Percentiles rank a stretch among this genome's conserved stretches.
phyloP scores from a whole-genome alignment of 75 land plant genomes.

The Cunninghamia lanceolata region DNA sequence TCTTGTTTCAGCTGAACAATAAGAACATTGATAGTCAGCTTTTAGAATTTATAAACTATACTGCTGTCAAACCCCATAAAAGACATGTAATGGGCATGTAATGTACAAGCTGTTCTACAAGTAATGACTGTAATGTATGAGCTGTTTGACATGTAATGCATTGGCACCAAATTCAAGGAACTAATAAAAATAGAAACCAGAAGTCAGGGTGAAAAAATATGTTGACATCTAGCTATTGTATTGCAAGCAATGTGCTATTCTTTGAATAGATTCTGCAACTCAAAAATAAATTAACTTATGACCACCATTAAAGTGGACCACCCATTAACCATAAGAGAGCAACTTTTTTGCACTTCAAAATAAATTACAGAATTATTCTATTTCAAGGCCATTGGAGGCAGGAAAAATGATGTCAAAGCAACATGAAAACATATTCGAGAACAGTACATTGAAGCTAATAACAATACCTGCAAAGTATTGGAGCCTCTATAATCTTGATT shows the following conservation, averaged over 20 bases:
- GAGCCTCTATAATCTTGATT: neutral
- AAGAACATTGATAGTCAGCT: conserved; percentile 4
- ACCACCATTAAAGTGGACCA: neutral
- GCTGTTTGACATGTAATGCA: neutral
- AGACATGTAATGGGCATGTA: neutral
- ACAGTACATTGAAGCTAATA: neutral
- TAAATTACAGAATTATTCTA: no score
- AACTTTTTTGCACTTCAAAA: no score
- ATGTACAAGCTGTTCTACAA: neutral
- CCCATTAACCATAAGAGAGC: neutral
- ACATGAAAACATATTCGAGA: neutral
- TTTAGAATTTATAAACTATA: neutral
- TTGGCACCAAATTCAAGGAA: neutral
- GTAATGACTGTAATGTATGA: neutral
- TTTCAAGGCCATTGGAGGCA: no score
- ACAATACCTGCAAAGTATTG: neutral
- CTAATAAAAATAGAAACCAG: neutral
- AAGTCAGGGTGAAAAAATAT: neutral
- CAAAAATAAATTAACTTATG: neutral
- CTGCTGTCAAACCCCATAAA: conserved; percentile 1
- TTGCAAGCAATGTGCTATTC: neutral
- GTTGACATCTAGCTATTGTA: neutral
- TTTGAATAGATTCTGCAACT: neutral
- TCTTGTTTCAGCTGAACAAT: conserved; percentile 78
- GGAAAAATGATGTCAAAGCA: neutral